A percentile compares a stretch with the other conserved stretches of the same genome.
phyloP scores from a whole-genome alignment of 345 rosid genomes.

The Tarenaya hassleriana region DNA sequence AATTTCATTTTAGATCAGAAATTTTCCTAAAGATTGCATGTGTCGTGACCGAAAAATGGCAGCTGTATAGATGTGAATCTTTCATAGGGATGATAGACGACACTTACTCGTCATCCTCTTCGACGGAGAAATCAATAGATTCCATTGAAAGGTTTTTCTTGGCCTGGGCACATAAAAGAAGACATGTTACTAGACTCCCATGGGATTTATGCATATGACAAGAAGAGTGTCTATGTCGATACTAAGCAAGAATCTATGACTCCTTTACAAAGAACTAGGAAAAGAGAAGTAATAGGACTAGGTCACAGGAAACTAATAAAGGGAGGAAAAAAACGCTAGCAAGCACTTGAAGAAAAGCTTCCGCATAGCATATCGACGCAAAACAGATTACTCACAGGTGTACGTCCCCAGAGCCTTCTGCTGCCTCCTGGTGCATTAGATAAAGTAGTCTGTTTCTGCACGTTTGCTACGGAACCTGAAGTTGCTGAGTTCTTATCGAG shows the following conservation, averaged over 20 bases:
- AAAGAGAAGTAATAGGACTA: too few relatives aligned
- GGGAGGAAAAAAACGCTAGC: too few relatives aligned
- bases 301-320: too few relatives aligned
- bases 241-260: too few relatives aligned
- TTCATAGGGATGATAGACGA: conserved; percentile 19
- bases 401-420: conserved; percentile 52
- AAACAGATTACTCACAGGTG: conserved; percentile 56
- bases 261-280: too few relatives aligned
- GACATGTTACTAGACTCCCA: neutral
- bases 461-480: conserved; percentile 24
- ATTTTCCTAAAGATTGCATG: neutral
- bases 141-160: conserved; percentile 80
- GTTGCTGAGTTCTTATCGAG: conserved; percentile 24
- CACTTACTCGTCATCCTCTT: conserved; percentile 69
- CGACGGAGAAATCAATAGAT: conserved; percentile 45
- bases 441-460: conserved; percentile 36
- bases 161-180: conserved; percentile 41
- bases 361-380: conserved; percentile 3
- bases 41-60: neutral
- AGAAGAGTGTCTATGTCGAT: too few relatives aligned
- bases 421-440: conserved; percentile 35
- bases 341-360: too few relatives aligned
- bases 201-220: neutral
- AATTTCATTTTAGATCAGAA: neutral
- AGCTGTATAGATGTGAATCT: conserved; percentile 16